Evolutionary conservation across 2,329 filamentous ascomycete species (phyloP), one percentile per base, ranked within the genome.

Genomic region (Ceratocystis cacaofunesta): DNA sequence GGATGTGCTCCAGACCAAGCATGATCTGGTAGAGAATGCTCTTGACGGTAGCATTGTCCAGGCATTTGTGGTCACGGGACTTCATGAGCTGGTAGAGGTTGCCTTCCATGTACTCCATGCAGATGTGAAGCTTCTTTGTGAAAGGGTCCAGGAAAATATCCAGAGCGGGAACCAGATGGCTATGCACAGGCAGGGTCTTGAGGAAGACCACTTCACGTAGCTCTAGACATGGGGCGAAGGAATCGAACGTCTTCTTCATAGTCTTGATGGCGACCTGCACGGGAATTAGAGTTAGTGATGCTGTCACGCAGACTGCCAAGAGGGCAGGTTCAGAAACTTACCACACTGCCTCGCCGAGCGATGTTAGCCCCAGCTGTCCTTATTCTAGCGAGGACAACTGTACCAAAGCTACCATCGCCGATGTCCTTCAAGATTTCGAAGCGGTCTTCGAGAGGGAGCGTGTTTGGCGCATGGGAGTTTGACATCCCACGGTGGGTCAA

Each of bases 51-150:
- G 83, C 84, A 65, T 89, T 88, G 72, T 99, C 94, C 32, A 99
- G 82, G 69, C 82, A 88, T 76, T 97, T 97, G 80, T 96, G 92
- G 70, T 99, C 94, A 68, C 94, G 85, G 63, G 94, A 88, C 79
- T 99, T 99, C 94, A 99, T 99, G 69, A 99, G 78, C 76, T 99
- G 94, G 76, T 99, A 99, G 0, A 99, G 82, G 75, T 99, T 99
- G 62, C 94, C 94, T 74, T 99, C 94, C 94, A 99, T 99, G 76
- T 95, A 96, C 78, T 99, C 94, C 94, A 99, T 99, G 73, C 85
- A 87, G 70, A 99, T 99, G 76, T 99, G 94, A 57, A 99, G 85
- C 77, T 96, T 96, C 78, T 92, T 95, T 77, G 84, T 96, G 74
- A 90, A 89, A 0, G 94, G 94, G 73, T 99, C 94, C 72, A 99